phyloP scores from a whole-genome alignment of 140 eudicot species.

The Bidens hawaiensis region DNA sequence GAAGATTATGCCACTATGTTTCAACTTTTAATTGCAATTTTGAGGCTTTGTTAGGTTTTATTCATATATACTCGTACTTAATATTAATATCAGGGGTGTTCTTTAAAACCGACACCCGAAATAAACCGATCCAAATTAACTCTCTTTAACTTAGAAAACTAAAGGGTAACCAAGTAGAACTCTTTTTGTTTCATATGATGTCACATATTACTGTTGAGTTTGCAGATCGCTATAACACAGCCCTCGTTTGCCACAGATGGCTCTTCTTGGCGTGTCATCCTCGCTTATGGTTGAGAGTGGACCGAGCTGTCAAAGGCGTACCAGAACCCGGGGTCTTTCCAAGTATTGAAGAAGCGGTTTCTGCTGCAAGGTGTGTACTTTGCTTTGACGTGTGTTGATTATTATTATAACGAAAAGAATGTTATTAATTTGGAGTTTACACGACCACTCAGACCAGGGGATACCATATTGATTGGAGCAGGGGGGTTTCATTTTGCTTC shows the following conservation, averaged over 20 bases:
- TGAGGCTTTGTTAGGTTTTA: conserved; percentile 12
- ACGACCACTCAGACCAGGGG: conserved; percentile 78
- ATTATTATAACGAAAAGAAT: neutral
- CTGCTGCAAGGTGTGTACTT: conserved; percentile 78
- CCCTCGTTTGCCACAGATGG: conserved; percentile 99
- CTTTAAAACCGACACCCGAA: too few relatives aligned
- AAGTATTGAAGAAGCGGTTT: conserved; percentile 73
- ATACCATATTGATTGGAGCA: conserved; percentile 85
- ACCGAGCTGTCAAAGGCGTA: conserved; percentile 53
- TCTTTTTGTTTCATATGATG: conserved; percentile 18
- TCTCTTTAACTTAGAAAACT: too few relatives aligned
- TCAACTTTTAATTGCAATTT: neutral
- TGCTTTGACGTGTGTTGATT: conserved; percentile 3
- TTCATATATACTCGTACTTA: too few relatives aligned
- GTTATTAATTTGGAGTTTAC: conserved; percentile 3
- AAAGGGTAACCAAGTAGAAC: neutral
- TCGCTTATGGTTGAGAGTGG: conserved; percentile 90
- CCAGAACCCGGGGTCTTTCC: conserved; percentile 74
- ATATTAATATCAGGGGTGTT: too few relatives aligned
- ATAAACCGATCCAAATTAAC: too few relatives aligned
- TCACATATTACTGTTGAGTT: conserved; percentile 56
- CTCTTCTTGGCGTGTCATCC: conserved; percentile 96
- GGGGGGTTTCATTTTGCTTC: conserved; percentile 90
- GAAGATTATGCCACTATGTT: too few relatives aligned
- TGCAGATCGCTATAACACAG: conserved; percentile 99